A percentile compares a stretch with the other conserved stretches of the same genome.
Conservation (phyloP, 2,329 filamentous ascomycete species). For the Alternaria sp. region DNA sequence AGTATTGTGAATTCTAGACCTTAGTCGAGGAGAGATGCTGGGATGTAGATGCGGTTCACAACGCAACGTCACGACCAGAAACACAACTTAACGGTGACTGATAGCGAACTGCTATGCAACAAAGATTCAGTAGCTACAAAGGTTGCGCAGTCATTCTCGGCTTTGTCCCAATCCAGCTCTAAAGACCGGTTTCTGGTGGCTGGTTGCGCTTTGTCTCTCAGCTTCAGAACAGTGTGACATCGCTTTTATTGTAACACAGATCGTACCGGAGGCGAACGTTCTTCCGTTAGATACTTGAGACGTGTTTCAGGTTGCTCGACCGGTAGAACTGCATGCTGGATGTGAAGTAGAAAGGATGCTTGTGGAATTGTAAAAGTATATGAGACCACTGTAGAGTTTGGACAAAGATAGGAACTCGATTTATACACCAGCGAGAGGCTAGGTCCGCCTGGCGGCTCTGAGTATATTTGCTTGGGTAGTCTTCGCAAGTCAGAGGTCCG, state of each 20-base stretch:
- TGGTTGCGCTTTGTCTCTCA: not conserved
- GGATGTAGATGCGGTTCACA: too few relatives aligned
- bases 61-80: not conserved
- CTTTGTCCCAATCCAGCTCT: not conserved
- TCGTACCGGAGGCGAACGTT: not conserved
- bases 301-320: not conserved
- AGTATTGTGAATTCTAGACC: not conserved
- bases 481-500: not conserved
- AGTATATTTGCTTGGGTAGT: not conserved
- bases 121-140: not conserved
- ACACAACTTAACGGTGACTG: not conserved
- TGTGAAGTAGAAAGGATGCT: not conserved
- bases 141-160: not conserved
- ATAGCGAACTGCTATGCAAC: not conserved
- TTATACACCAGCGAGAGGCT: not conserved
- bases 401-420: not conserved
- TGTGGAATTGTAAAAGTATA: constrained; percentile 14
- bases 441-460: not conserved
- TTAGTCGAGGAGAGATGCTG: not conserved
- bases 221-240: not conserved
- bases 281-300: not conserved
- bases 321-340: not conserved
- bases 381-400: not conserved
- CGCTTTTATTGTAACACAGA: constrained; percentile 26
- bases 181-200: not conserved